Percentiles rank a stretch among this genome's conserved stretches.
Conservation (phyloP, 352 stramenopile species). For the Phytopythium ostracodes region DNA sequence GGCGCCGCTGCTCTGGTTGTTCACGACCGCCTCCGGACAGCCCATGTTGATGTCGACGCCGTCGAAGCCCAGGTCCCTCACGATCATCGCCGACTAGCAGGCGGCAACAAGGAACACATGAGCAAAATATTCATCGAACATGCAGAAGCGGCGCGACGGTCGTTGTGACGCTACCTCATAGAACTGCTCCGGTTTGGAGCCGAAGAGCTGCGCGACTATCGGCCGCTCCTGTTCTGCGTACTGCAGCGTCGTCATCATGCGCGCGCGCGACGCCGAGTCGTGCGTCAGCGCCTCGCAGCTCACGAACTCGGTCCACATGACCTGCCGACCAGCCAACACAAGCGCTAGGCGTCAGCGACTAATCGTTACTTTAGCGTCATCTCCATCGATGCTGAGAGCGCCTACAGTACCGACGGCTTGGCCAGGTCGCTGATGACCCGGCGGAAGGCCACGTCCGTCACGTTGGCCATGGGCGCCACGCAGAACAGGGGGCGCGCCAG, state of each 20-base stretch:
- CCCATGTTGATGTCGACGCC: slow-evolving; percentile 88
- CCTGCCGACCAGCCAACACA: slow-evolving; percentile 10
- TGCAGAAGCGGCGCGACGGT: too few relatives aligned
- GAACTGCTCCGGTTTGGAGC: slow-evolving; percentile 84
- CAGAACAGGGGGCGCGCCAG: slow-evolving; percentile 71
- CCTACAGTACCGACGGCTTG: slow-evolving; percentile 62
- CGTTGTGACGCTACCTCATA: slow-evolving; percentile 42
- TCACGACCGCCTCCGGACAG: slow-evolving; percentile 71
- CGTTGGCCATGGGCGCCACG: slow-evolving; percentile 83
- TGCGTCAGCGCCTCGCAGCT: slow-evolving; percentile 80
- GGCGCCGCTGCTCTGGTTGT: slow-evolving; percentile 71
- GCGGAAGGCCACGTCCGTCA: slow-evolving; percentile 74
- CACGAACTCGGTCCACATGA: slow-evolving; percentile 86
- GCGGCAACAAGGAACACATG: too few relatives aligned
- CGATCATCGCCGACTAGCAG: slow-evolving; percentile 62
- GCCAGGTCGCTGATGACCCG: slow-evolving; percentile 68
- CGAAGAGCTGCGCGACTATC: slow-evolving; percentile 79
- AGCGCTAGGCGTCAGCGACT: neutral
- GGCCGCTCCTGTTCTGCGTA: slow-evolving; percentile 71
- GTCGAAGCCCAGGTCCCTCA: slow-evolving; percentile 77
- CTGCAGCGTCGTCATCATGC: slow-evolving; percentile 78
- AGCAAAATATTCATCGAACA: too few relatives aligned
- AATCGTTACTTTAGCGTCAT: too few relatives aligned
- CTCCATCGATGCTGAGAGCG: too few relatives aligned
- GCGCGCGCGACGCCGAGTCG: slow-evolving; percentile 45